Evolutionary conservation across 1,284 basidiomycete species (phyloP), one percentile per base, ranked within the genome.

Genomic region (Dichomitus squalens): DNA sequence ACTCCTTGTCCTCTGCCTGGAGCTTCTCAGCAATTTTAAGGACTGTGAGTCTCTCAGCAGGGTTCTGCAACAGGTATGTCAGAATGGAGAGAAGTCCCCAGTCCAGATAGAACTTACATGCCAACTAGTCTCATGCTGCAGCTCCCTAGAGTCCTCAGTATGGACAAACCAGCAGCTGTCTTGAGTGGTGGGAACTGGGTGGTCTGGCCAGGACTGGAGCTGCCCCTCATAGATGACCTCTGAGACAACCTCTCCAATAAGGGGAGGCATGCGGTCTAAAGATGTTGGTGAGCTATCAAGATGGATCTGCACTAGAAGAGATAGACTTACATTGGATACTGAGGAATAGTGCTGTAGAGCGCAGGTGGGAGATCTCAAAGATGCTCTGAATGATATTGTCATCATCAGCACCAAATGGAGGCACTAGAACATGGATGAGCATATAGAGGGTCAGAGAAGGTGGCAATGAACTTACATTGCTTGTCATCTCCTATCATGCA

Each of bases 401-500:
- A 0, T 76, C 66, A 14, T 81, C 80, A 58, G 75, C 72, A 11
- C 80, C 81, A 66, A 72, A 77, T 1, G 82, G 82, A 11, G 80
- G 75, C 55, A 84, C 82, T 84, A 39, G 47, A 31, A 23, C 18
- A 43, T 20, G 53, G 36, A 43, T 53, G 21, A 33, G 36, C 21
- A 29, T 11, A 25, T 21, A 29, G 21, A 48, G 43, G 54, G 49
- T 47, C 14, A 5, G 16, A 36, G 16, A 31, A 31, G n/a, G 16
- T 20, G 31, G 31, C 35, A 33, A 31, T 31, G 25, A 2, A 34
- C 76, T 70, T 61, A 91, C 90, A 78, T 75, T 92, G 90, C 64
- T 84, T 87, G 64, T 88, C 76, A 74, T 92, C 89, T 8, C 90
- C 89, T 71, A 92, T 86, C 59, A 90, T 87, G 55, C 84, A 85